Evolutionary conservation across 2,329 filamentous ascomycete genomes (phyloP).

Genomic region (Biscogniauxia mediterranea): DNA sequence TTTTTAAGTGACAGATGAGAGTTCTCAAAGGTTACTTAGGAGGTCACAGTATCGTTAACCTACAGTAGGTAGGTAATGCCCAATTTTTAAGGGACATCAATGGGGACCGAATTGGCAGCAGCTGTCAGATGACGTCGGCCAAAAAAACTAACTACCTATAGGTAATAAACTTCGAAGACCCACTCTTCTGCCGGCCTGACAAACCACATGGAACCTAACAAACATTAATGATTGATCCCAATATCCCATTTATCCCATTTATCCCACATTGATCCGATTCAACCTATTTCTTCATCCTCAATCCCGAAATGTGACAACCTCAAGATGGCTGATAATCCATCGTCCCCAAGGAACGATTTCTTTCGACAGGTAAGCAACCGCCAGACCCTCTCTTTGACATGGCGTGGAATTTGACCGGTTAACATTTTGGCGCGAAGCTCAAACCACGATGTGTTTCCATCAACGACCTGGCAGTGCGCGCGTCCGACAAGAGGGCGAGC

Average conservation of each 20-base stretch:
- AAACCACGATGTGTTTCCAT: constrained; percentile 62
- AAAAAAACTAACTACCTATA: too few relatives aligned
- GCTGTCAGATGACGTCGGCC: background rate
- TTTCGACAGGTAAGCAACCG: constrained; percentile 30
- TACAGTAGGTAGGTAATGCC: too few relatives aligned
- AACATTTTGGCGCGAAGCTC: constrained; percentile 42
- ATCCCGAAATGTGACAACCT: constrained; percentile 6
- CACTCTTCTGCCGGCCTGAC: background rate
- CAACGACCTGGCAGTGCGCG: constrained; percentile 54
- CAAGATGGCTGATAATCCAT: constrained; percentile 25
- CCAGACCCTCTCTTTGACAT: constrained; percentile 5
- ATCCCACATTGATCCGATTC: too few relatives aligned
- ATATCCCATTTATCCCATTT: too few relatives aligned
- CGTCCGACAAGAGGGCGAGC: constrained; percentile 41
- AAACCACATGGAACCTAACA: too few relatives aligned
- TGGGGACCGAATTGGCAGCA: background rate
- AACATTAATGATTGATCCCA: too few relatives aligned
- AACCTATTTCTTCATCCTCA: background rate
- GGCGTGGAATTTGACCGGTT: constrained; percentile 1
- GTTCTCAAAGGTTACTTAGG: too few relatives aligned
- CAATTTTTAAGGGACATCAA: too few relatives aligned
- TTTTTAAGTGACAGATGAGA: too few relatives aligned
- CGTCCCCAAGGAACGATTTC: constrained; percentile 29
- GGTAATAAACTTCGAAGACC: too few relatives aligned
- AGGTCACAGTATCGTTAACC: too few relatives aligned